A percentile compares a stretch with the other conserved stretches of the same genome.
Conservation (phyloP, 257 asterid species). For the Eucommia ulmoides region DNA sequence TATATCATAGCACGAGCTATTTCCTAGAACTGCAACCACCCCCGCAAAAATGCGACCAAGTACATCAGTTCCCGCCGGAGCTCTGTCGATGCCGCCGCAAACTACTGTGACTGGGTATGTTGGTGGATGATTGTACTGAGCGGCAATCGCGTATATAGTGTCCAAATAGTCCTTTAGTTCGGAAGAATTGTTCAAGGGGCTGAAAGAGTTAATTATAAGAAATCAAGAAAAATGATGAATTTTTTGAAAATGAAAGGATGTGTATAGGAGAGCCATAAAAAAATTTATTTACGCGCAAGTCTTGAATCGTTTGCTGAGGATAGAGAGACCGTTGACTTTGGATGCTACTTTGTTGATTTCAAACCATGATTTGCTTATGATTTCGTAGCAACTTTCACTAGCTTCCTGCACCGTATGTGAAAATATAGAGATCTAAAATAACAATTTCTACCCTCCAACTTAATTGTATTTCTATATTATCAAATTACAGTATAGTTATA, state of each 20-base stretch:
- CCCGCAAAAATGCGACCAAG: conserved; percentile 10
- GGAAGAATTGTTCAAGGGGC: background rate
- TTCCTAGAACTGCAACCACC: background rate
- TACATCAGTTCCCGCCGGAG: background rate
- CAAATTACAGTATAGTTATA: too few relatives aligned
- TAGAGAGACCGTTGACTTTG: conserved; percentile 1
- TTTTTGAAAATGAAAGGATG: too few relatives aligned
- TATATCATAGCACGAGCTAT: background rate
- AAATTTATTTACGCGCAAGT: background rate
- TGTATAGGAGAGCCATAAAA: too few relatives aligned
- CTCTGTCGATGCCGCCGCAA: conserved; percentile 3
- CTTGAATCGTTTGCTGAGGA: conserved; percentile 4
- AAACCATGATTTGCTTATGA: conserved; percentile 3
- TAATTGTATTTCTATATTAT: too few relatives aligned
- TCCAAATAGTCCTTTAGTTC: conserved; percentile 3
- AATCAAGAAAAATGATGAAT: too few relatives aligned
- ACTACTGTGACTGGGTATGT: conserved; percentile 1
- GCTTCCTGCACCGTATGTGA: background rate
- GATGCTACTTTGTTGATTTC: conserved; percentile 4
- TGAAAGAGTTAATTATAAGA: background rate
- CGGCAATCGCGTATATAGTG: background rate
- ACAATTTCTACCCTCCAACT: background rate
- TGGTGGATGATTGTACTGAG: conserved; percentile 10
- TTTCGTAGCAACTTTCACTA: conserved; percentile 4
- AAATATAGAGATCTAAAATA: background rate